phyloP scores from a whole-genome alignment of 805 yeast species.

The Jamesozyma spencerorum region DNA sequence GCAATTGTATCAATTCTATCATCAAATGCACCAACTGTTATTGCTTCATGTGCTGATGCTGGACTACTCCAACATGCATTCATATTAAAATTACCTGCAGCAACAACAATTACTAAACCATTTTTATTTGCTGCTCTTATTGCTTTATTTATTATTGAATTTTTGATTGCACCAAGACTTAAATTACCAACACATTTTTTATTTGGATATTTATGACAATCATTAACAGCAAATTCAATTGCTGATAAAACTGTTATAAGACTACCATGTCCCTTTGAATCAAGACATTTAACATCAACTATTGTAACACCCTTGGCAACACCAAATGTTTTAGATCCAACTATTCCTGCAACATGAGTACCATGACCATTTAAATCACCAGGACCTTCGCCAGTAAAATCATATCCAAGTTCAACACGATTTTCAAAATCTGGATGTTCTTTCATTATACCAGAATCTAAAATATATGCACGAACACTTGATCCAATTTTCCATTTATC shows the following conservation, averaged over 20 bases:
- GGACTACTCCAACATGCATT: constrained; percentile 85
- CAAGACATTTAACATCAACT: constrained; percentile 68
- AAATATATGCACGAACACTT: constrained; percentile 62
- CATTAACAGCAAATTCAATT: constrained; percentile 58
- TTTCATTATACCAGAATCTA: constrained; percentile 73
- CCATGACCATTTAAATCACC: constrained; percentile 83
- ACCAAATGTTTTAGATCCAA: constrained; percentile 73
- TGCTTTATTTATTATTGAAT: constrained; percentile 61
- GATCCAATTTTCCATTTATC: constrained; percentile 41
- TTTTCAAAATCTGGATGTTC: constrained; percentile 57
- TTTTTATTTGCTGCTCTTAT: constrained; percentile 63
- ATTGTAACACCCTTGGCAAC: constrained; percentile 64
- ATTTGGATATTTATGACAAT: constrained; percentile 29
- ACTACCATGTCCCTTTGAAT: constrained; percentile 59
- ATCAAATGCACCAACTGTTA: constrained; percentile 85
- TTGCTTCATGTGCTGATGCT: constrained; percentile 61
- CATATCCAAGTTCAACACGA: constrained; percentile 50
- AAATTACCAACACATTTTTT: constrained; percentile 61
- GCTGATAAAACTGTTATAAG: constrained; percentile 57
- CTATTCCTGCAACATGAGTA: constrained; percentile 85
- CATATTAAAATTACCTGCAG: constrained; percentile 76
- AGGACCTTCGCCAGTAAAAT: constrained; percentile 49
- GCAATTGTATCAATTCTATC: constrained; percentile 65
- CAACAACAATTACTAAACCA: constrained; percentile 66
- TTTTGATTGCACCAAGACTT: constrained; percentile 69